Base-by-base conservation (phyloP, 192 early-diverging fungal genomes). In the Mycoemilia scoparia region DNA sequence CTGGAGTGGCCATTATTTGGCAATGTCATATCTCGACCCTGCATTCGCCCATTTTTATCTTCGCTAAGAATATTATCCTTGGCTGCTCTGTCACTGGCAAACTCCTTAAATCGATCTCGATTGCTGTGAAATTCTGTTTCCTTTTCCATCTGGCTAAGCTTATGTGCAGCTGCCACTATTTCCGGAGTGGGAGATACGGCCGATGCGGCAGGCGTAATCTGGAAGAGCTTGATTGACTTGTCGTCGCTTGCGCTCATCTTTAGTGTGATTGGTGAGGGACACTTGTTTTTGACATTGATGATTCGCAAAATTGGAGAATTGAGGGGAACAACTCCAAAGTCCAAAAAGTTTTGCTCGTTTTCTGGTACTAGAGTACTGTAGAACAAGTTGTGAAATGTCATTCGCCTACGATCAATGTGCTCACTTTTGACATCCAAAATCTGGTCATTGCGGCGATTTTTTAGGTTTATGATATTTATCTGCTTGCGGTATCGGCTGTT, bases 401-500 rank as follows among this genome's bases (percentile, higher is more conserved):
- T 80, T n/a, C 84, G 69, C 38, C 89, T 81, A 44, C 88, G 83
- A 63, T 97, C 93, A 34, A 97, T 83, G 39, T 97, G 92, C 7
- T 73, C 85, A 30, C 87, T 87, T 29, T 76, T 71, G 13, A 97
- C 84, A 36, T 91, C 82, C 13, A 97, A 76, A 16, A 79, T 78
- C 49, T 79, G 76, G 54, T 89, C 82, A 56, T 96, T 88, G 39
- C 78, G 71, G 8, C 78, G 69, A 45, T 93, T 93, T 32, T 79
- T 70, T 23, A 76, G 52, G 49, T 97, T 97, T 29, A 86, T 79
- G 12, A 97, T 69, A 0, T 87, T 90, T 1, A 97, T 72, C 58
- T 97, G 84, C 46, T 97, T 97, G 30, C 84, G 73, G 49, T 97
- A 97, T 22, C 92, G 87, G 3, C 88, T 82, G 39, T 97, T 97